Percentiles rank a stretch among this genome's conserved stretches.
These are phyloP conservation scores for Anisodus tanguticus DNA, from an alignment of 257 asterid genomes.

Conservation along the genomic window DNA sequence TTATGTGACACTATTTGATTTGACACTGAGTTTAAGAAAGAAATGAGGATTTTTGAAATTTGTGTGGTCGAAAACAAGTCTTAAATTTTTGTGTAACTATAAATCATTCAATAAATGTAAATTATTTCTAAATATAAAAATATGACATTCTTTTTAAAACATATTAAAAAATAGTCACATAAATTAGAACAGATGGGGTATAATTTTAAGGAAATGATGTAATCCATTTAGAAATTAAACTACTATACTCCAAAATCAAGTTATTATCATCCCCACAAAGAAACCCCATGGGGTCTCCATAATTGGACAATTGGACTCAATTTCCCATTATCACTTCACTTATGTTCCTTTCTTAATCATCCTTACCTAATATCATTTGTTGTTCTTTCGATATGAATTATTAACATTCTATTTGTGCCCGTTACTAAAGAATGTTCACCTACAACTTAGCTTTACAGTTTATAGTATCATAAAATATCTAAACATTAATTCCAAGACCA, in stretches of 20 bases:
- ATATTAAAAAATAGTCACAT: no score
- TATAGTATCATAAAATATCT: background rate
- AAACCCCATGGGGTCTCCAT: background rate
- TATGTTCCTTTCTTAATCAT: background rate
- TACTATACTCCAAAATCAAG: background rate
- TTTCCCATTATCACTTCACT: conserved; percentile 29
- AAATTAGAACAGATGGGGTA: no score
- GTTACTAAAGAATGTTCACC: background rate
- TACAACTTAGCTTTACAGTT: background rate
- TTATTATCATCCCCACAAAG: conserved; percentile 1
- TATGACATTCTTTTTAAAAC: no score
- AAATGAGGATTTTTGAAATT: no score
- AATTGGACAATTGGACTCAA: conserved; percentile 27
- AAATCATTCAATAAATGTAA: no score
- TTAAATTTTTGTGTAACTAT: no score
- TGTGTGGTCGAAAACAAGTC: no score
- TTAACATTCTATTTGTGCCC: background rate
- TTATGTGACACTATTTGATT: no score
- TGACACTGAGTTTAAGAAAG: no score
- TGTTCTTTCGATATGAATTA: background rate
- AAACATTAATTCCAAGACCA: background rate
- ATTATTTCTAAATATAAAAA: no score
- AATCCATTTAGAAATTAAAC: no score
- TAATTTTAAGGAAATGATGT: no score
- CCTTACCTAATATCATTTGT: background rate